Conservation (phyloP, 345 rosid species). For the Rhodamnia rubescens region DNA sequence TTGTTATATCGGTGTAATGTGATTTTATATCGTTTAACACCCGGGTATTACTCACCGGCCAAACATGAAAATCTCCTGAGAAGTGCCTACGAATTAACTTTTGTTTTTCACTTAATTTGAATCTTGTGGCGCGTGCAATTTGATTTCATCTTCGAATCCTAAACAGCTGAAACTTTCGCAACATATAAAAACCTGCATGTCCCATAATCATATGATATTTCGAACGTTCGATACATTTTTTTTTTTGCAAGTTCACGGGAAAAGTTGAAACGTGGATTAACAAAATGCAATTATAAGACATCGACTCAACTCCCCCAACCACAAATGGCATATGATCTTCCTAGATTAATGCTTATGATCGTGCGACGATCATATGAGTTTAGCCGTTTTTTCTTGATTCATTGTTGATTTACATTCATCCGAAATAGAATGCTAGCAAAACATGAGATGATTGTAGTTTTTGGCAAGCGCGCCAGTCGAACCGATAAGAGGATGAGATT, state of each 20-base stretch:
- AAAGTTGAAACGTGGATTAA: background rate
- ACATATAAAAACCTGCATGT: background rate
- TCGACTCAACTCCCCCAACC: background rate
- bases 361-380: background rate
- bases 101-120: background rate
- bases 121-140: background rate
- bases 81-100: accelerated
- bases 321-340: background rate
- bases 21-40: background rate
- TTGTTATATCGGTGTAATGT: background rate
- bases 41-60: background rate
- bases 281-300: background rate
- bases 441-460: background rate
- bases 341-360: background rate
- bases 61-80: accelerated
- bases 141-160: background rate
- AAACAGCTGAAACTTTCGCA: background rate
- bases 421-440: background rate
- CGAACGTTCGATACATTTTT: background rate
- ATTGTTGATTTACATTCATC: background rate
- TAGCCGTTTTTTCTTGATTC: background rate
- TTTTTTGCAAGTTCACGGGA: background rate
- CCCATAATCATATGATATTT: background rate
- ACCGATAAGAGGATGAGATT: background rate
- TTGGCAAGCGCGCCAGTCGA: background rate